Conservation (phyloP, 495 filamentous ascomycete genomes). For the Trichodelitschia bisporula region DNA sequence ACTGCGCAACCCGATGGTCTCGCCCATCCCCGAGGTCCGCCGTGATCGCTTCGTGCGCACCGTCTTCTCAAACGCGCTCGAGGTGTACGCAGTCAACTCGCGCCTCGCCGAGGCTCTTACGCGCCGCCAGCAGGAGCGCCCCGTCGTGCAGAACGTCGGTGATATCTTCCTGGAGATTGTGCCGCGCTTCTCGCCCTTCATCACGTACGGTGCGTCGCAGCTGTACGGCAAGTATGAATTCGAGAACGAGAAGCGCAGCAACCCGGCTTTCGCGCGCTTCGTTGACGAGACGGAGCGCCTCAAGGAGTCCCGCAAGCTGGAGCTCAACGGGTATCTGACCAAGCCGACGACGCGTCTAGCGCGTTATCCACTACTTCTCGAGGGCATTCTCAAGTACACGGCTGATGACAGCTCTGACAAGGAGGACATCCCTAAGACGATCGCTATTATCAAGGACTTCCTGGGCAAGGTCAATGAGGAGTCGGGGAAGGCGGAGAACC, state of each 20-base stretch:
- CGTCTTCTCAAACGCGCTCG: constrained; percentile 89
- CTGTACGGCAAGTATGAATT: constrained; percentile 95
- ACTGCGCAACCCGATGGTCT: constrained; percentile 43
- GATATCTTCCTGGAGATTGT: constrained; percentile 90
- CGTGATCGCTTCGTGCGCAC: constrained; percentile 78
- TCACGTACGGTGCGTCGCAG: constrained; percentile 89
- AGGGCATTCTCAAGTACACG: constrained; percentile 73
- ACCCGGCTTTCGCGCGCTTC: constrained; percentile 67
- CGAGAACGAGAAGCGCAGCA: constrained; percentile 78
- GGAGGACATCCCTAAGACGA: constrained; percentile 71
- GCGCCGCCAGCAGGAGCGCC: constrained; percentile 65
- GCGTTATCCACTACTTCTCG: constrained; percentile 82
- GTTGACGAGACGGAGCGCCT: constrained; percentile 92
- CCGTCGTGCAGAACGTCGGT: constrained; percentile 70
- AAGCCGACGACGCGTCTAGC: constrained; percentile 94
- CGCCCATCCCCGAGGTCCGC: constrained; percentile 70
- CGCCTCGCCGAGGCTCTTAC: constrained; percentile 70
- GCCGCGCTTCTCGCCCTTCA: constrained; percentile 83
- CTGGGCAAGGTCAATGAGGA: constrained; percentile 76
- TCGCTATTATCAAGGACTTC: constrained; percentile 64
- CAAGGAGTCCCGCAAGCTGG: constrained; percentile 89
- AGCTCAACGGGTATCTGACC: constrained; percentile 93
- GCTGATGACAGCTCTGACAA: constrained; percentile 70
- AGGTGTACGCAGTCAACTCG: constrained; percentile 79
- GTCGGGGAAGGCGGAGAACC: constrained; percentile 92